Evolutionary conservation across 2,329 filamentous ascomycete species (phyloP).

Genomic region (Alternaria brassicicola): DNA sequence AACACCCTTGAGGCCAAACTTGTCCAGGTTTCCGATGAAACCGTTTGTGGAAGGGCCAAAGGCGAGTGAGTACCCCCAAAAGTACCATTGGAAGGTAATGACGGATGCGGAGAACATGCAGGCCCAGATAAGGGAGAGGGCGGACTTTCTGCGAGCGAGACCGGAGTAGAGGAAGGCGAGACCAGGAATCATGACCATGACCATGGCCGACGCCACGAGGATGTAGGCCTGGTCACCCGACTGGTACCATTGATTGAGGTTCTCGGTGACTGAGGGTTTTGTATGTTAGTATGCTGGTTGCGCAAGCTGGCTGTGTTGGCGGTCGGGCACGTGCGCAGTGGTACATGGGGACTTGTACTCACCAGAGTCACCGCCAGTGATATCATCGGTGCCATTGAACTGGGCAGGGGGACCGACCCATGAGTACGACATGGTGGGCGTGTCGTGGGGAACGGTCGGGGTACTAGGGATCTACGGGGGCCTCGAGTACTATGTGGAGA

Average conservation of each 20-base stretch:
- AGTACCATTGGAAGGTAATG: slow-evolving; percentile 98
- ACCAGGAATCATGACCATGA: slow-evolving; percentile 94
- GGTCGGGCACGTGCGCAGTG: slow-evolving; percentile 29
- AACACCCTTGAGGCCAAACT: slow-evolving; percentile 87
- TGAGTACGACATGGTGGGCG: slow-evolving; percentile 55
- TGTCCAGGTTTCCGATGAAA: slow-evolving; percentile 87
- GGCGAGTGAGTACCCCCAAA: slow-evolving; percentile 97
- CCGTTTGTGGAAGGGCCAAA: slow-evolving; percentile 85
- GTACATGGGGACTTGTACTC: slow-evolving; percentile 51
- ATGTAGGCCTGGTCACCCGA: slow-evolving; percentile 95
- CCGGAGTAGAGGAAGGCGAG: slow-evolving; percentile 98
- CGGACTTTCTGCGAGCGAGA: slow-evolving; percentile 95
- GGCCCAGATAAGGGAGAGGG: slow-evolving; percentile 95
- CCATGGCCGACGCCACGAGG: slow-evolving; percentile 86
- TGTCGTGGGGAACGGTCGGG: slow-evolving; percentile 16
- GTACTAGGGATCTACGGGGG: slow-evolving; percentile 12
- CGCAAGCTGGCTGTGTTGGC: slow-evolving; percentile 14
- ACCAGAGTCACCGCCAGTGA: slow-evolving; percentile 79
- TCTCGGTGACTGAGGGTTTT: slow-evolving; percentile 71
- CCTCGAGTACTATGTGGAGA: slow-evolving; percentile 4
- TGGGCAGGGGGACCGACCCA: slow-evolving; percentile 53
- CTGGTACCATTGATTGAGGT: slow-evolving; percentile 95
- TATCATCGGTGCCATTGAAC: slow-evolving; percentile 62
- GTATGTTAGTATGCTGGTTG: slow-evolving; percentile 15
- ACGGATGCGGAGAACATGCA: slow-evolving; percentile 93